These are phyloP conservation scores for Cyberlindnera suaveolens DNA, from an alignment of 805 yeast genomes.

Conservation along the genomic window DNA sequence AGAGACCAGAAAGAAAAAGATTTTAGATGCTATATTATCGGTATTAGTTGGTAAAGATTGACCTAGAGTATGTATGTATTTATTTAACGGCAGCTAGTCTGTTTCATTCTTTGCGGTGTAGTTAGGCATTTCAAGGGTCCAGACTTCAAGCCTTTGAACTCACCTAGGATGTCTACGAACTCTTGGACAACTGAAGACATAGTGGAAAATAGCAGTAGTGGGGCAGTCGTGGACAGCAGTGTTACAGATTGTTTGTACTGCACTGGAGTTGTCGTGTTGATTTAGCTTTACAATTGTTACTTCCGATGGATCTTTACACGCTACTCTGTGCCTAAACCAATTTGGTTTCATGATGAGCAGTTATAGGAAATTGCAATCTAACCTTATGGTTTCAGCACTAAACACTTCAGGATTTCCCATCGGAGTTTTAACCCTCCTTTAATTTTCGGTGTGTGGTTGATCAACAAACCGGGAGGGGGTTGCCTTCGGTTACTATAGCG, in stretches of 20 bases:
- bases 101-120: not conserved
- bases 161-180: slow-evolving; percentile 36
- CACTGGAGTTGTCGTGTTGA: not conserved
- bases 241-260: not conserved
- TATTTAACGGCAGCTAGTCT: not conserved
- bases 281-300: not conserved
- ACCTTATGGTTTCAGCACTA: too few species aligned
- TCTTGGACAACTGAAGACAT: slow-evolving; percentile 25
- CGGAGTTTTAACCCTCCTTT: too few species aligned
- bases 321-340: not conserved
- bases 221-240: not conserved
- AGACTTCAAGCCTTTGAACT: slow-evolving; percentile 52
- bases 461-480: too few species aligned
- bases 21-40: slow-evolving; percentile 10
- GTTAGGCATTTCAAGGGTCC: too few species aligned
- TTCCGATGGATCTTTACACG: not conserved
- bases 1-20: slow-evolving; percentile 15
- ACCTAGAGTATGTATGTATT: slow-evolving; percentile 1
- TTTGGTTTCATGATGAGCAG: too few species aligned
- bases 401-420: too few species aligned
- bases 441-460: too few species aligned
- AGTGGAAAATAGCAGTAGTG: not conserved
- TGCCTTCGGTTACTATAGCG: too few species aligned
- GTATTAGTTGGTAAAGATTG: slow-evolving; percentile 20
- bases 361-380: too few species aligned